Conservation (phyloP, 2,329 filamentous ascomycete species). For the Epichloe festucae region DNA sequence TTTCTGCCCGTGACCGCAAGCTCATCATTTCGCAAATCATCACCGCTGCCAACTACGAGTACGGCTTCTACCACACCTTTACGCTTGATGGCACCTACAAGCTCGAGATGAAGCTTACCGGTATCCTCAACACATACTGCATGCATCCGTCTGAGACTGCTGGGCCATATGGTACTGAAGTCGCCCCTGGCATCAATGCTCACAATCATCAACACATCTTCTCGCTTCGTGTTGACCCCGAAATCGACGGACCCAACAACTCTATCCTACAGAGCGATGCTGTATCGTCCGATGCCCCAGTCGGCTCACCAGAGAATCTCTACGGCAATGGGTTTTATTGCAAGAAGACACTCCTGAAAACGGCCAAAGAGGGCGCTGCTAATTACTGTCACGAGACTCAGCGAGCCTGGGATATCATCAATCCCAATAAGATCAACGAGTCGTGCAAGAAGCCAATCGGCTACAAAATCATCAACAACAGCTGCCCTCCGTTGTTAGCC, state of each 20-base stretch:
- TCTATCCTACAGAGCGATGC: constrained; percentile 61
- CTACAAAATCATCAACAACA: constrained; percentile 31
- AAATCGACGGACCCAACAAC: constrained; percentile 49
- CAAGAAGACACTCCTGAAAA: constrained; percentile 15
- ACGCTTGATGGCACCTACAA: constrained; percentile 53
- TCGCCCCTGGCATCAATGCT: constrained; percentile 47
- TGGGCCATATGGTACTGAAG: constrained; percentile 45
- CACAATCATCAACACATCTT: constrained; percentile 63
- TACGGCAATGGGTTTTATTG: constrained; percentile 61
- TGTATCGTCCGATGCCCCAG: constrained; percentile 42
- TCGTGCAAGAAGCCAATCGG: constrained; percentile 29
- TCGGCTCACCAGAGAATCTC: constrained; percentile 55
- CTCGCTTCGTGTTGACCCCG: constrained; percentile 51
- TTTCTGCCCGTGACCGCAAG: constrained; percentile 43
- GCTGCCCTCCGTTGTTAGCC: constrained; percentile 34
- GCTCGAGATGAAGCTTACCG: constrained; percentile 41
- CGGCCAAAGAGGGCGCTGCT: constrained; percentile 11
- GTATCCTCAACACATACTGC: constrained; percentile 27
- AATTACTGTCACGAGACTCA: constrained; percentile 18
- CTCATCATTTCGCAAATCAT: constrained; percentile 53
- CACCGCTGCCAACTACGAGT: constrained; percentile 55
- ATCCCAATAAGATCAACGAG: constrained; percentile 26
- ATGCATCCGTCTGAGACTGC: constrained; percentile 26
- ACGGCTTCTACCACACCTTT: constrained; percentile 27
- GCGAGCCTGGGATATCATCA: constrained; percentile 24